Evolutionary conservation across 2,329 filamentous ascomycete species (phyloP), one percentile per base, ranked within the genome.

Genomic region (Seiridium unicorne): DNA sequence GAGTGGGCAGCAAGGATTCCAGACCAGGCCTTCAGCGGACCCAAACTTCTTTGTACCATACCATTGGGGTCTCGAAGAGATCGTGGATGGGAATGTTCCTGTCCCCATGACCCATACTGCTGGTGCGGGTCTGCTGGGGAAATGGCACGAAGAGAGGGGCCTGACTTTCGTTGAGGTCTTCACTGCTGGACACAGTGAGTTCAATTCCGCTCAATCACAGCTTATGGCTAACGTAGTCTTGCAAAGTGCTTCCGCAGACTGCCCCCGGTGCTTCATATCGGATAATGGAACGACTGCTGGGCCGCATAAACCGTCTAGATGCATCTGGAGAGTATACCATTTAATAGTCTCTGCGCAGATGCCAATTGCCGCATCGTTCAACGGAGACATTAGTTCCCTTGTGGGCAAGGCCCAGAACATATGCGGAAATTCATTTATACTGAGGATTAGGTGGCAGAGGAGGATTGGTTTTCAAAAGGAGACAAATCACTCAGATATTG

Each of bases 1-100:
- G 87, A 85, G 85, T 59, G 90, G 90, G 3, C 71, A 79, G 47
- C 84, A 89, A 55, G 91, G 91, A 0, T 93, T 94, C 78, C 83
- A 87, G 64, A 70, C 73, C 1, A 73, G 76, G 0, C 90, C 90
- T 26, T 26, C 18, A 26, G 18, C 18, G 18, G 18, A 26, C 18
- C 18, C 13, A 42, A 42, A 42, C 1, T 42, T 7, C 38, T 2
- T 26, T 42, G 13, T 42, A 42, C 38, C 48, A 9, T 53, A 8
- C 38, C 38, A 42, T 42, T 42, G 13, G 13, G 38, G 38, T 42
- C 7, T 42, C 7, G 7, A 42, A 42, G 13, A 42, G 38, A 42
- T 26, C 18, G 2, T 26, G 18, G 18, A 26, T 26, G 18, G 18
- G 18, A 26, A 26, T 2, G 38, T 42, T 42, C 7, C 13, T 7